phyloP scores from a whole-genome alignment of 768 basidiomycete genomes.

The Tulasnella sp. region DNA sequence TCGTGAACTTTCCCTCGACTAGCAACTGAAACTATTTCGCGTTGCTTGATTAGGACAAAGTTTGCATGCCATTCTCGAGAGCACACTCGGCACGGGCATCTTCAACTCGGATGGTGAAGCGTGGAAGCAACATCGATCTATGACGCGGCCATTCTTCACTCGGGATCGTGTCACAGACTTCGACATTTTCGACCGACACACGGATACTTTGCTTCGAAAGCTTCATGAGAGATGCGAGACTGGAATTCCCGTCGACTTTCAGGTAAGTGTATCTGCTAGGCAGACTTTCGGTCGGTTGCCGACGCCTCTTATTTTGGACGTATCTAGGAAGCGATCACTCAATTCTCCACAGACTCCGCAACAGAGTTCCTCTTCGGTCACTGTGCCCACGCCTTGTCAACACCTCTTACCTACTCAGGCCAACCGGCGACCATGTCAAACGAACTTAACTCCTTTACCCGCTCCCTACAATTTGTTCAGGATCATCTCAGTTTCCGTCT shows the following conservation, averaged over 20 bases:
- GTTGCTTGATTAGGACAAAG: conserved; percentile 22
- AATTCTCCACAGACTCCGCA: conserved; percentile 57
- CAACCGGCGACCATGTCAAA: conserved; percentile 26
- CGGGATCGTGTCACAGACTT: conserved; percentile 52
- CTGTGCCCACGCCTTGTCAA: conserved; percentile 36
- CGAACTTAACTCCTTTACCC: background rate
- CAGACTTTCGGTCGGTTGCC: too few species aligned
- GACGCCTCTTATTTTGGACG: background rate
- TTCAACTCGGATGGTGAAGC: conserved; percentile 42
- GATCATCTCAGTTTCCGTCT: background rate
- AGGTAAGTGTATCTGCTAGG: conserved; percentile 31
- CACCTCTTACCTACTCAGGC: conserved; percentile 28
- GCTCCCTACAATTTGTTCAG: background rate
- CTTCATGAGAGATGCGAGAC: conserved; percentile 34
- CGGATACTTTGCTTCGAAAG: conserved; percentile 36
- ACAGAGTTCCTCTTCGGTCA: conserved; percentile 56
- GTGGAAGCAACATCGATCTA: conserved; percentile 66
- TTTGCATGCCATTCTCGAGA: background rate
- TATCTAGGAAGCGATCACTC: conserved; percentile 39
- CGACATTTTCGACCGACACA: conserved; percentile 48
- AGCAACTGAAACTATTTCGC: conserved; percentile 5
- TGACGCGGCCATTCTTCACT: conserved; percentile 63
- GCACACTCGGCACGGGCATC: conserved; percentile 44
- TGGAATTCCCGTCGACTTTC: conserved; percentile 48
- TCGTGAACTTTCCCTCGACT: too few species aligned